These are phyloP conservation scores for Diaporthe citriasiana DNA, from an alignment of 2,329 filamentous ascomycete genomes.

Conservation along the genomic window DNA sequence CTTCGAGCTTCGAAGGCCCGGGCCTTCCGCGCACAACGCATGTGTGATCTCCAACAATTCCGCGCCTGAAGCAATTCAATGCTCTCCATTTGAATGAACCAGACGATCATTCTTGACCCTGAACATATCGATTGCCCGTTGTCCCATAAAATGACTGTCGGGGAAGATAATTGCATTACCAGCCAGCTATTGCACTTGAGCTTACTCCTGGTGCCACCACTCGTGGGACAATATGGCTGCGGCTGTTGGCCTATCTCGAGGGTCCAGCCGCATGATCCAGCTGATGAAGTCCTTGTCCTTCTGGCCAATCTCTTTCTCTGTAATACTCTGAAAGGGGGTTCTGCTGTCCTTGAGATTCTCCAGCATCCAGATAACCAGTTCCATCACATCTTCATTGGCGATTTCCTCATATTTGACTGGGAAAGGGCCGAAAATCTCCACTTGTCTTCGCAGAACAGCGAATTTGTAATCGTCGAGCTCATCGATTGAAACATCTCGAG, in stretches of 20 bases:
- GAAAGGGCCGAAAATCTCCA: slow-evolving; percentile 7
- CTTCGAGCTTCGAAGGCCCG: too few species aligned
- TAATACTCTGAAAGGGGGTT: slow-evolving; percentile 1
- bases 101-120: too few species aligned
- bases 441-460: not conserved
- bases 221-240: slow-evolving; percentile 9
- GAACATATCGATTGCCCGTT: too few species aligned
- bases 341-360: not conserved
- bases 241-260: slow-evolving; percentile 7
- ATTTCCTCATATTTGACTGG: slow-evolving; percentile 14
- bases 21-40: too few species aligned
- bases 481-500: not conserved
- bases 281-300: slow-evolving; percentile 1
- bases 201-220: not conserved
- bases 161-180: too few species aligned
- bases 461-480: slow-evolving; percentile 10
- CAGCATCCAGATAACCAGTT: slow-evolving; percentile 13
- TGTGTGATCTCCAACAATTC: too few species aligned
- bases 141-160: too few species aligned
- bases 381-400: not conserved
- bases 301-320: not conserved
- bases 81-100: too few species aligned
- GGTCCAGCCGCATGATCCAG: slow-evolving; percentile 8
- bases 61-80: too few species aligned
- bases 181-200: too few species aligned